Evolutionary conservation across 2,329 filamentous ascomycete genomes (phyloP), one percentile per base, ranked within the genome.

Genomic region (Zymoseptoria brevis): DNA sequence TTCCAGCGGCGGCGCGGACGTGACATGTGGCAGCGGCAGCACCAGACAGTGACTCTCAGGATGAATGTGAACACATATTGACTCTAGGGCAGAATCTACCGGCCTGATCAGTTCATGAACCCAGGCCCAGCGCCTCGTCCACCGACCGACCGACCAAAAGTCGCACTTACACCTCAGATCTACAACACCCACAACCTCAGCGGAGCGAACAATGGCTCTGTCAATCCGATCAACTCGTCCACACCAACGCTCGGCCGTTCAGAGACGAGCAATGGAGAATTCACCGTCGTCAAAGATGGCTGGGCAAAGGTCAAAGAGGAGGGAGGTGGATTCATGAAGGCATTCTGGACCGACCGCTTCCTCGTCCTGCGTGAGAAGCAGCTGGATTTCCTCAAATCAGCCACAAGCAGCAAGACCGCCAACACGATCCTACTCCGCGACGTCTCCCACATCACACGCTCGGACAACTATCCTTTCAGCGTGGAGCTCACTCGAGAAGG

Each of bases 401-500:
- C 95, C 72, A 89, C 87, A 58, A 87, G 89, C 67, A 74, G 73
- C 64, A 96, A 96, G 75, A 82, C 94, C 54, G 86, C 89, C n/a
- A 87, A 92, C 73, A 88, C 89, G 22, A 87, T 97, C 66, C 84
- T 86, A 61, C 81, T 99, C 55, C 88, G 89, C 65, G 91, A 96
- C 69, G 90, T 99, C 41, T 87, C 91, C 64, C 90, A 90, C 64
- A 91, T 99, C 57, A 88, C 90, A 63, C 86, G 94, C 66, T 93
- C 95, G 49, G 94, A 99, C 75, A 87, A 90, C 60, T 89, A 90
- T 55, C 90, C 90, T 19, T 92, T 90, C 73, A 92, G 95, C 52
- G 94, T 99, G 72, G 94, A 99, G 76, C 90, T 99, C 74, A 92
- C 91, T 70, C 84, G 92, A 57, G 93, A 96, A 64, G 86, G 89